Percentiles rank a stretch among this genome's conserved stretches.
phyloP scores from a whole-genome alignment of 305 asterid species.

The Rubia peregrina region DNA sequence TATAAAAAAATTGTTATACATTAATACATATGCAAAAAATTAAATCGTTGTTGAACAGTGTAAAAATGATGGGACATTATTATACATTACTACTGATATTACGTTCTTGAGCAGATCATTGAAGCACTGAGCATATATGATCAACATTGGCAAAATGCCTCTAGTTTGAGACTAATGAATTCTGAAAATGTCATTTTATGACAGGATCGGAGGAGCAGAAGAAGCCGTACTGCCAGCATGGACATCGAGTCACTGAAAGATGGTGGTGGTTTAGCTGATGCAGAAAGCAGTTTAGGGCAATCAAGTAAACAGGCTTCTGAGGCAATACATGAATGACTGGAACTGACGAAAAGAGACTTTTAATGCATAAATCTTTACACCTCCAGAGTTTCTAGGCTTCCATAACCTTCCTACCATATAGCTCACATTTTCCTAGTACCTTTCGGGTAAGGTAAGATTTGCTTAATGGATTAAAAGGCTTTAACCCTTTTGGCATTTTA shows the following conservation, averaged over 20 bases:
- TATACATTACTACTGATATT: background rate
- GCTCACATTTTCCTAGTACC: constrained; percentile 33
- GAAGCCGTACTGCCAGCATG: constrained; percentile 69
- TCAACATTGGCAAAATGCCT: constrained; percentile 1
- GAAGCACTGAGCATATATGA: background rate
- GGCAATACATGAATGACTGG: constrained; percentile 28
- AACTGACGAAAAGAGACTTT: constrained; percentile 27
- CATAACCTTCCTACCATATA: constrained; percentile 23
- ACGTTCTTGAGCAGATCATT: background rate
- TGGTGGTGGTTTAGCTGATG: constrained; percentile 41
- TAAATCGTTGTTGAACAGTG: background rate
- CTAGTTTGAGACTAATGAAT: background rate
- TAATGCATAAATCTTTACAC: constrained; percentile 23
- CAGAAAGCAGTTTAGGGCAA: constrained; percentile 40
- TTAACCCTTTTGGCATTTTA: constrained; percentile 32
- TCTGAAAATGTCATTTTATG: constrained; percentile 13
- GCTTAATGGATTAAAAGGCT: constrained; percentile 18
- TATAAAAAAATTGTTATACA: background rate
- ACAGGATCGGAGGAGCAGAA: constrained; percentile 79
- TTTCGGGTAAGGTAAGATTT: constrained; percentile 49
- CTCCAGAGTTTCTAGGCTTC: constrained; percentile 21
- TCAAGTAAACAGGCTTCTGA: constrained; percentile 44
- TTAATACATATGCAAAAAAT: background rate
- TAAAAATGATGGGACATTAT: background rate
- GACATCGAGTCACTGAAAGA: constrained; percentile 68